These are phyloP conservation scores for Phylloporus rhodoxanthus DNA, from an alignment of 768 basidiomycete genomes.

Conservation along the genomic window DNA sequence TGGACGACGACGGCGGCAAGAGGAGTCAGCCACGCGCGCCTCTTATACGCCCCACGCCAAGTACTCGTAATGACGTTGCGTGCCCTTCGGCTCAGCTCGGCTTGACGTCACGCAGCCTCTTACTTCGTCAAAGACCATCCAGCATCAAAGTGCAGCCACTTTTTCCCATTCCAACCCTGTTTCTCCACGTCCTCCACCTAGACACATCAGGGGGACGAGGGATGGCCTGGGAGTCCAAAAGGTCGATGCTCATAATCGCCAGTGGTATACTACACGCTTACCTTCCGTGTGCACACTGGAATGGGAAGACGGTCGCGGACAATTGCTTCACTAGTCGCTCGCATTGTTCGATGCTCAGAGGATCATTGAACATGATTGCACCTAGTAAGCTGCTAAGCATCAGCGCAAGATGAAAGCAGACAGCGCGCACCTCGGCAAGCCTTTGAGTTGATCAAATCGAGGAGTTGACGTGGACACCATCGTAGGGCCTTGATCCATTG, in stretches of 20 bases:
- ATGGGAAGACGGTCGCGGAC: constrained; percentile 72
- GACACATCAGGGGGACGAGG: constrained; percentile 42
- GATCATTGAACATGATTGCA: constrained; percentile 96
- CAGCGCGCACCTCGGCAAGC: constrained; percentile 78
- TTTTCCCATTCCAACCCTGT: constrained; percentile 23
- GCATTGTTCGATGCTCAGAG: constrained; percentile 63
- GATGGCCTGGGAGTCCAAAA: constrained; percentile 39
- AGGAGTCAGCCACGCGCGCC: constrained; percentile 4
- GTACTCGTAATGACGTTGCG: constrained; percentile 24
- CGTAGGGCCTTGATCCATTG: constrained; percentile 69
- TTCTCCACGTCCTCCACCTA: constrained; percentile 16
- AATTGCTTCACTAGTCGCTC: constrained; percentile 61
- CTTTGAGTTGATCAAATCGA: constrained; percentile 88
- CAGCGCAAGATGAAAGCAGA: background rate
- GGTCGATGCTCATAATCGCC: background rate
- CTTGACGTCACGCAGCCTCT: constrained; percentile 27
- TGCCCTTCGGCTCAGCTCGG: constrained; percentile 13
- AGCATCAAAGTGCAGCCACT: constrained; percentile 16
- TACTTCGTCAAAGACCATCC: background rate
- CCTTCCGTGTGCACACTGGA: constrained; percentile 97
- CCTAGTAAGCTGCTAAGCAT: constrained; percentile 42
- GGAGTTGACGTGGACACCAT: constrained; percentile 74
- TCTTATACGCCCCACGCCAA: constrained; percentile 24
- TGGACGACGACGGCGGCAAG: background rate
- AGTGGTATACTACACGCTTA: constrained; percentile 18